These are phyloP conservation scores for Dissophora globulifera DNA, from an alignment of 192 early-diverging fungal genomes.

Conservation along the genomic window DNA sequence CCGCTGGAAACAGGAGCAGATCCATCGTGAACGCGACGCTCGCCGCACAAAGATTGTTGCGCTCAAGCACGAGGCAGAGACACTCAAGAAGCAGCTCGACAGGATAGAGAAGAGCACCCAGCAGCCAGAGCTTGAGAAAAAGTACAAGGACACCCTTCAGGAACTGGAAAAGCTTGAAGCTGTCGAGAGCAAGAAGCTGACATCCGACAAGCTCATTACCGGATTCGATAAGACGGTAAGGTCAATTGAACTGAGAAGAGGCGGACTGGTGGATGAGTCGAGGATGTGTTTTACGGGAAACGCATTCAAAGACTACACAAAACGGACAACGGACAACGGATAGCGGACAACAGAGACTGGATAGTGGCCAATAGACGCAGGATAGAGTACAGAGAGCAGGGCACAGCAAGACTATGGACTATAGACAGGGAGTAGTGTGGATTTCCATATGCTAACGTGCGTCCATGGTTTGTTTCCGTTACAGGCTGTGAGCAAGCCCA, in stretches of 20 bases:
- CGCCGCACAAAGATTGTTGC: conserved; percentile 71
- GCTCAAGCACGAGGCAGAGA: conserved; percentile 50
- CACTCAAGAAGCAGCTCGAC: conserved; percentile 58
- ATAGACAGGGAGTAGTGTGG: no score
- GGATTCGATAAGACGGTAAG: conserved; percentile 73
- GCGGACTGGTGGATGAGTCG: no score
- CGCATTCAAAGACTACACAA: no score
- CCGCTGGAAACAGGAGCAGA: conserved; percentile 89
- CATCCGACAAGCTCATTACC: conserved; percentile 74
- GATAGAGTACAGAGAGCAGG: no score
- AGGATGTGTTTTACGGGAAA: no score
- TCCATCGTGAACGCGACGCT: conserved; percentile 86
- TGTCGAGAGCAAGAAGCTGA: conserved; percentile 75
- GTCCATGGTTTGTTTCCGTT: not conserved
- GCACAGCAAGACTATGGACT: no score
- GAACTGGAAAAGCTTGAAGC: conserved; percentile 68
- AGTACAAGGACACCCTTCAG: conserved; percentile 37
- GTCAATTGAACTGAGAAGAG: no score
- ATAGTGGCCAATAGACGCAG: no score
- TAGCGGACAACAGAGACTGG: not conserved
- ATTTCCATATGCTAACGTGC: not conserved
- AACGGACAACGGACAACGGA: no score
- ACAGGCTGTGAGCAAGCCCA: conserved; percentile 61
- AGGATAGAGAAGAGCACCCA: conserved; percentile 49
- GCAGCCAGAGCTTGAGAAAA: conserved; percentile 34